These are phyloP conservation scores for Neoboletus magnificus DNA, from an alignment of 768 basidiomycete species.

Conservation along the genomic window DNA sequence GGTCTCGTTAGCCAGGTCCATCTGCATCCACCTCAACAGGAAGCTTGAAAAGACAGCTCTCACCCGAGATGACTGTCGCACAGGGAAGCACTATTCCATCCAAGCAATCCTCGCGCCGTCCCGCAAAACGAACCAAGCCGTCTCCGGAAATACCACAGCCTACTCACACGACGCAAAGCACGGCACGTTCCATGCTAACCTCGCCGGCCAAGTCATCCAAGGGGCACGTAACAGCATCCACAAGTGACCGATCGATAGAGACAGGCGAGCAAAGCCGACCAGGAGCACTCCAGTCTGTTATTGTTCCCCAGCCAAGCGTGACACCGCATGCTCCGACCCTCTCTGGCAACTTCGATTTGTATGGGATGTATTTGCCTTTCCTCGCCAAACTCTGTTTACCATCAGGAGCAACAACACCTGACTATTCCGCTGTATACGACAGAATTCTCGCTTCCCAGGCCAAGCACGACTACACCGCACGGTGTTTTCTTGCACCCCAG, in stretches of 20 bases:
- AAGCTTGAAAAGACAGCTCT: constrained; percentile 20
- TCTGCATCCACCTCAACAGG: constrained; percentile 17
- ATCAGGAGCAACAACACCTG: constrained; percentile 20
- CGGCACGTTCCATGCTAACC: not conserved
- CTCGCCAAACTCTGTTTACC: constrained; percentile 34
- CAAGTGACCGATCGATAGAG: not conserved
- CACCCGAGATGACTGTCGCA: constrained; percentile 12
- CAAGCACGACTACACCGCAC: constrained; percentile 36
- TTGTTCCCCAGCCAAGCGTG: constrained; percentile 5
- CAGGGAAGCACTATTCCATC: not conserved
- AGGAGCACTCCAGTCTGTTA: constrained; percentile 4
- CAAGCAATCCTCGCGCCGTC: constrained; percentile 11
- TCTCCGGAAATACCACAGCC: constrained; percentile 11
- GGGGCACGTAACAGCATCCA: not conserved
- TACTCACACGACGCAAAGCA: constrained; percentile 3
- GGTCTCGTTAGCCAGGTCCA: constrained; percentile 6
- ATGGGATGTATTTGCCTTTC: constrained; percentile 38
- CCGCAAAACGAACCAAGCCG: constrained; percentile 16
- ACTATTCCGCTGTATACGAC: constrained; percentile 33
- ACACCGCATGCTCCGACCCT: constrained; percentile 12
- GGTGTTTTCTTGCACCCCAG: constrained; percentile 24
- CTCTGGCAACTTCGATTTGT: constrained; percentile 39
- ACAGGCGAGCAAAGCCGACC: not conserved
- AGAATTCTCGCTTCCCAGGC: constrained; percentile 37
- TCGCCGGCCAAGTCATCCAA: constrained; percentile 10